Evolutionary conservation across 768 basidiomycete species (phyloP).

Genomic region (Leccinum pellstonianum): DNA sequence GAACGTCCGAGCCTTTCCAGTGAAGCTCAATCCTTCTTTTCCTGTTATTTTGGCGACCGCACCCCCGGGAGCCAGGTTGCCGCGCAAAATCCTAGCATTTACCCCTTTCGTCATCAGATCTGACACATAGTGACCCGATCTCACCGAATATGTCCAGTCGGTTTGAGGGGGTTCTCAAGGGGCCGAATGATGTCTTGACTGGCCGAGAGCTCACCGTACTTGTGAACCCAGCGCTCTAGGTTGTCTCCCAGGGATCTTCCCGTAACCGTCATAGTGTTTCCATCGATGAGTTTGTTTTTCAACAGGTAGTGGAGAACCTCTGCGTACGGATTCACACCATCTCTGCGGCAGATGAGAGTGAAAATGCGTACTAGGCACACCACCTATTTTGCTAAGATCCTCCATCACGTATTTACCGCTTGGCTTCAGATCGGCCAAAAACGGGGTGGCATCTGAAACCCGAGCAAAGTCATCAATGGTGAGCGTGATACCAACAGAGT

Average conservation of each 20-base stretch:
- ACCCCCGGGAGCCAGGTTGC: slow-evolving; percentile 91
- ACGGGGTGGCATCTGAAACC: slow-evolving; percentile 90
- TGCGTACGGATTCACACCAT: slow-evolving; percentile 28
- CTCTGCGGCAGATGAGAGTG: not conserved
- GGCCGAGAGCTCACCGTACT: slow-evolving; percentile 70
- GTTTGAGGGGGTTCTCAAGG: slow-evolving; percentile 83
- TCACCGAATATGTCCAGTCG: slow-evolving; percentile 86
- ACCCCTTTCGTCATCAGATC: slow-evolving; percentile 1
- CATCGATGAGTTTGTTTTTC: slow-evolving; percentile 86
- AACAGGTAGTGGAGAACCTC: slow-evolving; percentile 84
- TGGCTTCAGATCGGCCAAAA: slow-evolving; percentile 95
- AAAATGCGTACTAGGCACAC: slow-evolving; percentile 78
- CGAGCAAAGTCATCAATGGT: slow-evolving; percentile 90
- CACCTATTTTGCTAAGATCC: slow-evolving; percentile 93
- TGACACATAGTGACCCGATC: slow-evolving; percentile 8
- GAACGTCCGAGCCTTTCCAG: slow-evolving; percentile 90
- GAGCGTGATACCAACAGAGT: slow-evolving; percentile 88
- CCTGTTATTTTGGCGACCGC: slow-evolving; percentile 98
- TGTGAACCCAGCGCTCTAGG: slow-evolving; percentile 82
- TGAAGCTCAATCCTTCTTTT: slow-evolving; percentile 88
- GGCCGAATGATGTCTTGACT: slow-evolving; percentile 87
- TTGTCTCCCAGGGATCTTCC: slow-evolving; percentile 91
- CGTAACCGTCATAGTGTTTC: slow-evolving; percentile 88
- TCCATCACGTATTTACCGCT: slow-evolving; percentile 99
- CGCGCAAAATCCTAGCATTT: slow-evolving; percentile 71